These are phyloP conservation scores for Pseudocercospora pini-densiflorae DNA, from an alignment of 2,329 filamentous ascomycete genomes.

Conservation along the genomic window DNA sequence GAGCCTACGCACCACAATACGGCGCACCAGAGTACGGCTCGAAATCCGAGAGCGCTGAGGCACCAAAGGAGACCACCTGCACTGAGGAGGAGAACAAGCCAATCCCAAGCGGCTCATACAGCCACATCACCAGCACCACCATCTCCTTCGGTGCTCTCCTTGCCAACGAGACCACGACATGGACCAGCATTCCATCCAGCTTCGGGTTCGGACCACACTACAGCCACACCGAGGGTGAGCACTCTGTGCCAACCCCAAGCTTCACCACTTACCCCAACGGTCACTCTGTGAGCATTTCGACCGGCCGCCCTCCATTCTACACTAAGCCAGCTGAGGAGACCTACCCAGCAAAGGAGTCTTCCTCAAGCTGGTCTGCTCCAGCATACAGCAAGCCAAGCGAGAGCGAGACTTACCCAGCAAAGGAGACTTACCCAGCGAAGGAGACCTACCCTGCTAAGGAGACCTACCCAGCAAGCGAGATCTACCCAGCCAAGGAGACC, in stretches of 20 bases:
- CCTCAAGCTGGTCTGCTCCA: neutral
- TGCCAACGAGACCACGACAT: constrained; percentile 8
- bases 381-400: neutral
- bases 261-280: constrained; percentile 1
- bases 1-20: constrained; percentile 1
- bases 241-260: neutral
- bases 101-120: neutral
- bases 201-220: neutral
- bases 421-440: neutral
- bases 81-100: constrained; percentile 9
- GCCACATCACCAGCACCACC: constrained; percentile 6
- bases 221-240: neutral
- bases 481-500: neutral
- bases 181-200: constrained; percentile 12
- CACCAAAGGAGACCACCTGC: neutral
- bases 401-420: neutral
- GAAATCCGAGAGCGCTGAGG: neutral
- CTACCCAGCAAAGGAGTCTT: neutral
- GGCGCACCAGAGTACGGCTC: neutral
- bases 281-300: constrained; percentile 4
- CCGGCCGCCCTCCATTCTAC: constrained; percentile 5
- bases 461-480: neutral
- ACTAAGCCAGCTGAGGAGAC: neutral
- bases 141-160: constrained; percentile 7
- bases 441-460: neutral